phyloP scores from a whole-genome alignment of 2,329 filamentous ascomycete species.

The Penicillium sp. region DNA sequence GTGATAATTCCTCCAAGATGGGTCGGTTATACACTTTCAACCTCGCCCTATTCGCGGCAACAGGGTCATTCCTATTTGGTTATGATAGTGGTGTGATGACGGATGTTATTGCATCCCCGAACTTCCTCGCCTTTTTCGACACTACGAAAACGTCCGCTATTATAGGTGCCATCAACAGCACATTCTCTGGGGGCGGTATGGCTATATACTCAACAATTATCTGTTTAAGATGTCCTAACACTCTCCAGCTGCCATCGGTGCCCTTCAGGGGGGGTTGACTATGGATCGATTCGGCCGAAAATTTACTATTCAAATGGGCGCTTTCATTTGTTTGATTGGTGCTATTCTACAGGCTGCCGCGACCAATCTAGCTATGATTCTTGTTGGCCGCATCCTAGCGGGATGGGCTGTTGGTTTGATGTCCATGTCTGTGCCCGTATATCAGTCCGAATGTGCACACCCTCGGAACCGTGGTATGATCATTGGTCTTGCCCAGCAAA shows the following conservation, averaged over 20 bases:
- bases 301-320: constrained; percentile 64
- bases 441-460: constrained; percentile 67
- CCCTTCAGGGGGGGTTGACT: constrained; percentile 60
- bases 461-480: constrained; percentile 61
- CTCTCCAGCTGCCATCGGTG: constrained; percentile 53
- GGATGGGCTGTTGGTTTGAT: constrained; percentile 55
- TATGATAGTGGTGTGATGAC: constrained; percentile 47
- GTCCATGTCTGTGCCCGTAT: constrained; percentile 61
- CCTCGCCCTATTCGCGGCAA: constrained; percentile 49
- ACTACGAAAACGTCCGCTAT: constrained; percentile 56
- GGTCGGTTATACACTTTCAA: constrained; percentile 47
- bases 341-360: constrained; percentile 64
- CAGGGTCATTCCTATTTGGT: constrained; percentile 48
- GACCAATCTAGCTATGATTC: constrained; percentile 61
- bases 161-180: constrained; percentile 67
- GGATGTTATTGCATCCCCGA: constrained; percentile 59
- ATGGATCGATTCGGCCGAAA: constrained; percentile 67
- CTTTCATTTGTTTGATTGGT: constrained; percentile 62
- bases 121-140: constrained; percentile 64
- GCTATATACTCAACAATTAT: not conserved
- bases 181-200: constrained; percentile 62
- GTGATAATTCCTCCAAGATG: constrained; percentile 32
- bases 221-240: not conserved
- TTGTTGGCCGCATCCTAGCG: constrained; percentile 58
- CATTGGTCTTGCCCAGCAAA: constrained; percentile 50